phyloP scores from a whole-genome alignment of 768 basidiomycete species.

The Boletus vermiculosoides region DNA sequence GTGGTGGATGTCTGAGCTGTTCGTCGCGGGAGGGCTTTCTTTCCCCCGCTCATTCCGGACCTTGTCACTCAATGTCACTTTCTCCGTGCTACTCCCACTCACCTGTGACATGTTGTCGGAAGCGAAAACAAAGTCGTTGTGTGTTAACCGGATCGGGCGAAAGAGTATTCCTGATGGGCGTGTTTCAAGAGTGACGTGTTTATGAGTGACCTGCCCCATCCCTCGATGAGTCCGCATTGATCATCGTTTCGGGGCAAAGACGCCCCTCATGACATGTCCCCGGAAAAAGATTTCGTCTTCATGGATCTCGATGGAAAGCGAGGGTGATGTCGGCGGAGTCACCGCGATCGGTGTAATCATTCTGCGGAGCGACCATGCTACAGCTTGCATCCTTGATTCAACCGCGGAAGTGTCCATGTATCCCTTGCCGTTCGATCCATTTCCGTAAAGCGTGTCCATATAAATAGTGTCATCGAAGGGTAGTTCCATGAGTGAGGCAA shows the following conservation, averaged over 20 bases:
- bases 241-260: slow-evolving; percentile 7
- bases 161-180: background rate
- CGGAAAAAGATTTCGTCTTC: slow-evolving; percentile 4
- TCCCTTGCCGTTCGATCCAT: background rate
- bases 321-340: background rate
- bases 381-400: background rate
- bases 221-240: too few relatives aligned
- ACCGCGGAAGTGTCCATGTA: background rate
- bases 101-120: too few relatives aligned
- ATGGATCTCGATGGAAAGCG: background rate
- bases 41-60: too few relatives aligned
- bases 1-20: background rate
- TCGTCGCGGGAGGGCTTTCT: too few relatives aligned
- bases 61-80: too few relatives aligned
- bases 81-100: too few relatives aligned
- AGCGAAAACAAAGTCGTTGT: background rate
- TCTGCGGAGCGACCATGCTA: background rate
- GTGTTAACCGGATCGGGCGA: background rate
- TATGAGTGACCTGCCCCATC: too few relatives aligned
- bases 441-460: too few relatives aligned
- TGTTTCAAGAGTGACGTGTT: too few relatives aligned
- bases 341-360: background rate
- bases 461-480: background rate
- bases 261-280: slow-evolving; percentile 6
- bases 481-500: background rate